Percentiles rank a stretch among this genome's conserved stretches.
Conservation (phyloP, 768 basidiomycete genomes). For the Leccinum broughii region DNA sequence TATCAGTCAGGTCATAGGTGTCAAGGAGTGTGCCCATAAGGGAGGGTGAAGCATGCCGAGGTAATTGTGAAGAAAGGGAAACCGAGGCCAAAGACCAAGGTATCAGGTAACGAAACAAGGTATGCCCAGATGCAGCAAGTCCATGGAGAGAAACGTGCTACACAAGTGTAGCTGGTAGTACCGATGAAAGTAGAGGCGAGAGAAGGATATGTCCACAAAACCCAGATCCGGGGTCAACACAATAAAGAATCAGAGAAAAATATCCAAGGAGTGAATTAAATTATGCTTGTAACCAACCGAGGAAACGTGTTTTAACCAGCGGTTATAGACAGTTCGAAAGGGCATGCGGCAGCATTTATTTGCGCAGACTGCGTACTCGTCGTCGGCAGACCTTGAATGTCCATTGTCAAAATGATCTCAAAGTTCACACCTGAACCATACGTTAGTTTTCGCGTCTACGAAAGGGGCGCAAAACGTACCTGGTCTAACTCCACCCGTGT, state of each 20-base stretch:
- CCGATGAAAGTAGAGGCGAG: not conserved
- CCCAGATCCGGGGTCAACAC: slow-evolving; percentile 5
- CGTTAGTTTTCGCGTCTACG: not conserved
- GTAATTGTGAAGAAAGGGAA: not conserved
- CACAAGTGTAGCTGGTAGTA: not conserved
- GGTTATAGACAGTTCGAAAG: slow-evolving; percentile 61
- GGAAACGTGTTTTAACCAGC: slow-evolving; percentile 40
- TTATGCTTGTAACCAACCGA: not conserved
- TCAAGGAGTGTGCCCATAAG: slow-evolving; percentile 12
- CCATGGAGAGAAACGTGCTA: slow-evolving; percentile 1
- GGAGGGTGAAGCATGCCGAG: not conserved
- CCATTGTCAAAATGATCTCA: slow-evolving; percentile 62
- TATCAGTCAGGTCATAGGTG: slow-evolving; percentile 4
- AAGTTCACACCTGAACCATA: slow-evolving; percentile 52
- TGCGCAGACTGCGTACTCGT: slow-evolving; percentile 53
- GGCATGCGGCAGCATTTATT: slow-evolving; percentile 63
- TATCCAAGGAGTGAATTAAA: slow-evolving; percentile 12
- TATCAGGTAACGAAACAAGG: not conserved
- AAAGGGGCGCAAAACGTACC: slow-evolving; percentile 44
- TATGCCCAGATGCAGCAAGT: slow-evolving; percentile 5
- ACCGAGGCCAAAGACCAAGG: not conserved
- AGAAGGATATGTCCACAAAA: slow-evolving; percentile 13
- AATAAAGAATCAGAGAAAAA: slow-evolving; percentile 8
- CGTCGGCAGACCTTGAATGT: slow-evolving; percentile 67
- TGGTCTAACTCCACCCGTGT: slow-evolving; percentile 51